Evolutionary conservation across 768 basidiomycete genomes (phyloP).

Genomic region (Podaxis carcinomalis): DNA sequence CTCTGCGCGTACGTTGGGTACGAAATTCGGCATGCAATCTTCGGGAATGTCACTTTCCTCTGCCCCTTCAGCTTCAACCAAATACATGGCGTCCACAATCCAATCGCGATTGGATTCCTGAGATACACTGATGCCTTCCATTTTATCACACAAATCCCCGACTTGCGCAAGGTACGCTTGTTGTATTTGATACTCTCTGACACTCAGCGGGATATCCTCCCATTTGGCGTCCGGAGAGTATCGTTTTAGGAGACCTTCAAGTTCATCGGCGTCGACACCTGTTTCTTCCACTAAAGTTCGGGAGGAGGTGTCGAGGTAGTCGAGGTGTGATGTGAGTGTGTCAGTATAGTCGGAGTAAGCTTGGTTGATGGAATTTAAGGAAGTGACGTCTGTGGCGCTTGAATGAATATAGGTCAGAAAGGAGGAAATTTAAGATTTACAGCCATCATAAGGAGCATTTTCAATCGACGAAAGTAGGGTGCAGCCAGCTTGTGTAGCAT

Average conservation of each 20-base stretch:
- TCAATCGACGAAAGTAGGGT: background rate
- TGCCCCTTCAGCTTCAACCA: background rate
- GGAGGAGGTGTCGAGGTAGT: background rate
- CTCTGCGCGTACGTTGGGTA: background rate
- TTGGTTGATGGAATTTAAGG: background rate
- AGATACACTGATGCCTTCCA: background rate
- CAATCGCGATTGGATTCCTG: background rate
- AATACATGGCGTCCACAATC: background rate
- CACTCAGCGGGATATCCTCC: slow-evolving; percentile 4
- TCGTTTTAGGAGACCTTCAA: background rate
- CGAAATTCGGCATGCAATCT: background rate
- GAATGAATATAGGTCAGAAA: background rate
- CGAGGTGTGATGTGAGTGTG: background rate
- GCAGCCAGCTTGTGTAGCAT: background rate
- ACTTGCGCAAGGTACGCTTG: slow-evolving; percentile 2
- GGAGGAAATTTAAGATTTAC: background rate
- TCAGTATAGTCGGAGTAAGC: background rate
- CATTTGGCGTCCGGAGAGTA: slow-evolving; percentile 5
- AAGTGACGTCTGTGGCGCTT: background rate
- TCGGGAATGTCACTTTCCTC: background rate
- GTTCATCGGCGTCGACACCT: background rate
- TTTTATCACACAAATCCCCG: background rate
- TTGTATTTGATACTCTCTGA: background rate
- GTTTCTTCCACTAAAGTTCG: background rate
- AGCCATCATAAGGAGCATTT: background rate